Base-by-base conservation (phyloP, 305 asterid genomes). In the Coffea humblotiana region DNA sequence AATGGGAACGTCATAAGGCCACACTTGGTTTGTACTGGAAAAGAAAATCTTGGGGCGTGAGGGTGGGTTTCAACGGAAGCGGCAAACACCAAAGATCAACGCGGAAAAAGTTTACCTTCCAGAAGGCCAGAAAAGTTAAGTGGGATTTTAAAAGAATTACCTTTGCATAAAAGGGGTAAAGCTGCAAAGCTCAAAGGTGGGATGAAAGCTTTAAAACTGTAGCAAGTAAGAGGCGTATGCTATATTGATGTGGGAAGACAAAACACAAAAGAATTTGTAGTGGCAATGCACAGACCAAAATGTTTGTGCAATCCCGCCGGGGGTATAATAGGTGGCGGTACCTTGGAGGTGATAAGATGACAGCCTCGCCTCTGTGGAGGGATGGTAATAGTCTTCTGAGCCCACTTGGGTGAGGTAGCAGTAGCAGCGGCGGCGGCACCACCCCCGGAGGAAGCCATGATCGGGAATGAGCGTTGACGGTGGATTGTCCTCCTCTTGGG, bases 331-430 rank as follows among this genome's bases (percentile, higher is more conserved):
- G 43, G 43, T 15, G 69, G n/a, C 18, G 29, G 27, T 23, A 90
- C 98, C 98, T 87, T 89, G 68, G 95, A 86, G 60, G 99, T 92
- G 82, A 93, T 78, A 76, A 92, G 96, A 81, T 93, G 98, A 81
- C 98, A 95, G 25, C 98, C 97, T 63, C 97, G 97, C 77, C 89
- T 85, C 74, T 88, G 97, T 3, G 94, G 90, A 32, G 98, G 97
- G 74, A 95, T 72, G 45, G 90, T 88, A 18, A 93, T 58, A 27
- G 92, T 92, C 86, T 91, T 95, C 89, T 95, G 99, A 52, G 94
- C 93, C 99, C 99, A 93, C 81, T 90, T 91, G 51, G 96, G 94
- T 51, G 86, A 90, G 2, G 60, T 64, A 27, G 29, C 68, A n/a
- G 29, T 63, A n/a, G 82, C 90, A 51, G 83, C 15, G 8, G 45